phyloP scores from a whole-genome alignment of 306 rosid genomes.

The Herpetospermum pedunculosum region DNA sequence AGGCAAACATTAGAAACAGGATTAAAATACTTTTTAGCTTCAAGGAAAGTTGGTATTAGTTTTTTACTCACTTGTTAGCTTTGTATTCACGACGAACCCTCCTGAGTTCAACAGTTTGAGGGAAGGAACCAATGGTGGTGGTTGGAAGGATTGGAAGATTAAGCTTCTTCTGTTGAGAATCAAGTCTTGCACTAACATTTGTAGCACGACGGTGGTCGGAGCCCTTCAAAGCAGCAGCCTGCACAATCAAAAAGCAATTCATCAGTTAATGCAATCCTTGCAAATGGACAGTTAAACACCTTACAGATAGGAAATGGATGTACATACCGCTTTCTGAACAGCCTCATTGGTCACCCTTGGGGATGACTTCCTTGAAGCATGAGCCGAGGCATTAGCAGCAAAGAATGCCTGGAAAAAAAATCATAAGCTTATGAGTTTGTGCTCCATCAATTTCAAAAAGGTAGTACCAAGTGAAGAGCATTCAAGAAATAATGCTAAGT shows the following conservation, averaged over 20 bases:
- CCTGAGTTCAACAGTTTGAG: constrained; percentile 68
- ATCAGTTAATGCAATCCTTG: constrained; percentile 1
- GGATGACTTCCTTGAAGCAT: constrained; percentile 69
- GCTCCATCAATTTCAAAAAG: background rate
- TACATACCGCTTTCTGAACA: constrained; percentile 69
- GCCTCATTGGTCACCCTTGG: constrained; percentile 72
- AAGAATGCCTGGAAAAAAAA: constrained; percentile 48
- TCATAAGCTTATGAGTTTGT: constrained; percentile 1
- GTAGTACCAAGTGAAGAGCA: background rate
- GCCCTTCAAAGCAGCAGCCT: constrained; percentile 73
- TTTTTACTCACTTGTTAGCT: constrained; percentile 50
- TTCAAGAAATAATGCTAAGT: background rate
- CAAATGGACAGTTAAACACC: background rate
- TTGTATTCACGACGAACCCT: constrained; percentile 78
- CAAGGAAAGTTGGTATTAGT: background rate
- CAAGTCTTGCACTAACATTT: constrained; percentile 56
- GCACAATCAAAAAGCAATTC: constrained; percentile 12
- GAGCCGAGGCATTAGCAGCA: constrained; percentile 54
- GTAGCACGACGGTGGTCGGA: constrained; percentile 63
- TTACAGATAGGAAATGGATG: background rate
- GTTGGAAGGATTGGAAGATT: constrained; percentile 81
- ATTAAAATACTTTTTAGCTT: background rate
- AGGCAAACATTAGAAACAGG: background rate
- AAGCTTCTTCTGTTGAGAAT: constrained; percentile 65
- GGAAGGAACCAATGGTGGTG: constrained; percentile 81